Base-by-base conservation (phyloP, 805 yeast species). In the Saccharomycopsis oosterbeekiorum region DNA sequence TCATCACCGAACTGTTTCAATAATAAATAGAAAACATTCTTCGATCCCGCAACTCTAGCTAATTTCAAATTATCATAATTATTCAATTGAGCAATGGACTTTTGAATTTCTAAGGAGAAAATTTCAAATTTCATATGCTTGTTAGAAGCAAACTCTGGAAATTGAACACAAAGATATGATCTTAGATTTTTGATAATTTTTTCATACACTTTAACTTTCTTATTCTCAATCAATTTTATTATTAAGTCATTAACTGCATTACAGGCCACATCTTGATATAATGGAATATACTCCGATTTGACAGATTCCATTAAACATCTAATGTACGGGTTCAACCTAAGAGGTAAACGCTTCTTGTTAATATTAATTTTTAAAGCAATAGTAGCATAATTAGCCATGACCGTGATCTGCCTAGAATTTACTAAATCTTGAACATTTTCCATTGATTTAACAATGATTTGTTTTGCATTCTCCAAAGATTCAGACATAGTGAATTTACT, bases 151-250 rank as follows among this genome's bases (percentile, higher is more conserved):
- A 89, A 94, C 68, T 90, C 97, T 1, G 99, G 99, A 39, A 93
- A 97, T 70, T 92, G 97, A 2, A 94, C 97, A 74, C 99, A 94
- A 58, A 94, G 70, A 70, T 93, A 93, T 0, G 93, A 96, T 74
- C 97, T 89, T 60, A 96, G 75, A 69, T 94, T 94, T 70, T 89
- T 93, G 54, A 89, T 83, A 65, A 96, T 87, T 70, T 94, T 94
- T 67, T 89, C 96, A 1, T 93, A 84, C 1, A 93, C 94, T 42
- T 84, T 84, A n/a, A 70, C 71, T 69, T 91, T 90, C 9, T 82
- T 83, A 4, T 73, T 74, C 1, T 70, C 70, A 41, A 83, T 77
- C 60, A 96, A 80, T 64, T 81, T 80, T n/a, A 73, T 69, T 43
- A 91, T 82, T 59, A 94, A 77, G 40, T 75, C 73, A 9, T 92